Percentiles rank a stretch among this genome's conserved stretches.
Evolutionary conservation across 768 basidiomycete species (phyloP).

Genomic region (Ramaria sp.): DNA sequence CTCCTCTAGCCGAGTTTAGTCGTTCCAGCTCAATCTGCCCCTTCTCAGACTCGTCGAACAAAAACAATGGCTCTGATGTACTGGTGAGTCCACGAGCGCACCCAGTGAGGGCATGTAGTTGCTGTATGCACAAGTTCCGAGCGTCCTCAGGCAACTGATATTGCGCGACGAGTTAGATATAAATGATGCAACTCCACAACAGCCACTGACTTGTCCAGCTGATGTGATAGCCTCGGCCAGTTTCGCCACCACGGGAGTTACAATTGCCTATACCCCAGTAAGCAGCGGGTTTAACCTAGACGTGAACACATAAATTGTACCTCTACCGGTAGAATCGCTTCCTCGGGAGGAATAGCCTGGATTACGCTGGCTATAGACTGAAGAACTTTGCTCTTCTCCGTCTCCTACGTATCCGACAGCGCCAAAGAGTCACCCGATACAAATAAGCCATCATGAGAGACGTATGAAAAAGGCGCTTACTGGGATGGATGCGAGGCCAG

Average conservation of each 20-base stretch:
- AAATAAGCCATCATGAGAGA: slow-evolving; percentile 14
- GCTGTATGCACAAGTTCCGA: slow-evolving; percentile 48
- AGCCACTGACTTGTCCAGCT: slow-evolving; percentile 35
- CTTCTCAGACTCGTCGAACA: slow-evolving; percentile 48
- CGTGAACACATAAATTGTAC: slow-evolving; percentile 24
- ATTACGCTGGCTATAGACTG: slow-evolving; percentile 91
- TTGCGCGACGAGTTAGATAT: not conserved
- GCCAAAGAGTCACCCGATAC: not conserved
- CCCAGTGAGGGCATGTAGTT: slow-evolving; percentile 74
- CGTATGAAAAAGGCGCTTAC: slow-evolving; percentile 30
- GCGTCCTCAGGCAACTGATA: slow-evolving; percentile 64
- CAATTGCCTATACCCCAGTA: slow-evolving; percentile 42
- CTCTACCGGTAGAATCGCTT: slow-evolving; percentile 70
- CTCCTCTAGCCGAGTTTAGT: slow-evolving; percentile 50
- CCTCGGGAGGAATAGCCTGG: slow-evolving; percentile 72
- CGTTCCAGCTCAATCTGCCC: slow-evolving; percentile 38
- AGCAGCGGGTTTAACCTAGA: not conserved
- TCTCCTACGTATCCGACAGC: slow-evolving; percentile 36
- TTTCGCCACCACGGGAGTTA: slow-evolving; percentile 62
- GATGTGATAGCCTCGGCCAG: slow-evolving; percentile 51
- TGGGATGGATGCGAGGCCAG: slow-evolving; percentile 60
- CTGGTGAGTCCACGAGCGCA: slow-evolving; percentile 82
- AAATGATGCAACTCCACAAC: not conserved
- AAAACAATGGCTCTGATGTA: slow-evolving; percentile 52
- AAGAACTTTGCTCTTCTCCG: slow-evolving; percentile 82